Base-by-base conservation (phyloP, 2,329 filamentous ascomycete genomes). In the Penicillium digitatum region DNA sequence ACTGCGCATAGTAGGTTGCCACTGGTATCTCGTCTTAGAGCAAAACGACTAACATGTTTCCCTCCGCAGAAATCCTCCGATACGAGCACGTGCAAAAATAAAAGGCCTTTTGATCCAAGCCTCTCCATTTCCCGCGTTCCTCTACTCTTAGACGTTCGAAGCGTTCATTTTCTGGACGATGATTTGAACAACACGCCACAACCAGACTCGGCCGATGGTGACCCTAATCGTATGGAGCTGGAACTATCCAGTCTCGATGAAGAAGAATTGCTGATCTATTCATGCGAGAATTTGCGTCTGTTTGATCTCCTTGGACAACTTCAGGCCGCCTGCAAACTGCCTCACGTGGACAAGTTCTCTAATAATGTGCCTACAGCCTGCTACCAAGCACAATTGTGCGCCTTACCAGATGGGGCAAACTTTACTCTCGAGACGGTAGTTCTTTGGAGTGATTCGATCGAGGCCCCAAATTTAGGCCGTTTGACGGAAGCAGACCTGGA, bases 401-500 rank as follows among this genome's bases (percentile, higher is more conserved):
- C n/a, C 12, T 52, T 51, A 12, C 24, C 57, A 5, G 58, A 69
- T 27, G 47, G 42, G 2, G 62, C 54, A 5, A 65, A 49, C 1
- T 66, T 72, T 40, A 50, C 51, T 5, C 58, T 76, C 14, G 68
- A 72, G n/a, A 61, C 66, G 1, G 59, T 66, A 26, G 54, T 70
- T 12, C 52, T 75, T 20, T 76, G 72, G 72, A 70, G 58, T 42
- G 67, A 75, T 45, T 72, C 71, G 14, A 43, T 70, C 22, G 57
- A 68, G 11, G 64, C 68, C 4, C 56, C 65, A 1, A 58, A 64
- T 40, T 31, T 64, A 14, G 60, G 52, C 10, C 61, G 58, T 27
- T 24, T 68, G 34, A 55, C 54, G 14, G 46, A 57, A 46, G 52
- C 52, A 24, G 55, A 59, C 2, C 55, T 61, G 12, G 52, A 57